Evolutionary conservation across 768 basidiomycete genomes (phyloP).

Genomic region (Leucogyrophana mollusca): DNA sequence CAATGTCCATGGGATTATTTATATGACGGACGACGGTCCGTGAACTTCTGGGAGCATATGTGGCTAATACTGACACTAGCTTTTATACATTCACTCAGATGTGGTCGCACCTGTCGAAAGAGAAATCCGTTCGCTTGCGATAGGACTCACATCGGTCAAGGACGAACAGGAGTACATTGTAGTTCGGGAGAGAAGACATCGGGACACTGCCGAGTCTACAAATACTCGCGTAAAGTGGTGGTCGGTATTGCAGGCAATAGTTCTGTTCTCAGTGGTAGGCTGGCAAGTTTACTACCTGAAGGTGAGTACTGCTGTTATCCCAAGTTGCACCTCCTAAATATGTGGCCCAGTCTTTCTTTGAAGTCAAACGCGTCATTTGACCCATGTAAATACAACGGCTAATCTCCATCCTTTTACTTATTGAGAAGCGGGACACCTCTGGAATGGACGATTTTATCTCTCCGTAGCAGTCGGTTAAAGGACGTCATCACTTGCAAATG

Average conservation of each 20-base stretch:
- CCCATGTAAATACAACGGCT: too few relatives aligned
- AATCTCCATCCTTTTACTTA: too few relatives aligned
- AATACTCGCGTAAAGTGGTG: conserved; percentile 99
- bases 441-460: too few relatives aligned
- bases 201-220: conserved; percentile 92
- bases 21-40: conserved; percentile 85
- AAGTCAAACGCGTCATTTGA: conserved; percentile 87
- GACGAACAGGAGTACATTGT: conserved; percentile 99
- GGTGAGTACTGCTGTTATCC: conserved; percentile 37
- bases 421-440: not conserved
- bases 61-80: not conserved
- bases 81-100: conserved; percentile 34
- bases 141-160: conserved; percentile 84
- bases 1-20: conserved; percentile 97
- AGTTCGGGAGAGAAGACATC: conserved; percentile 86
- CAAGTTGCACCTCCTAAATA: conserved; percentile 3
- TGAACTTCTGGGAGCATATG: not conserved
- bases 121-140: conserved; percentile 84
- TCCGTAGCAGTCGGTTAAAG: too few relatives aligned
- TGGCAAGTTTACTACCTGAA: conserved; percentile 99
- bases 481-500: too few relatives aligned
- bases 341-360: conserved; percentile 71
- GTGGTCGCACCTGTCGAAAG: conserved; percentile 93
- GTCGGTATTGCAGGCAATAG: conserved; percentile 87
- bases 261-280: conserved; percentile 86